Conservation (phyloP, 768 basidiomycete genomes). For the Boletus tomentosulus region DNA sequence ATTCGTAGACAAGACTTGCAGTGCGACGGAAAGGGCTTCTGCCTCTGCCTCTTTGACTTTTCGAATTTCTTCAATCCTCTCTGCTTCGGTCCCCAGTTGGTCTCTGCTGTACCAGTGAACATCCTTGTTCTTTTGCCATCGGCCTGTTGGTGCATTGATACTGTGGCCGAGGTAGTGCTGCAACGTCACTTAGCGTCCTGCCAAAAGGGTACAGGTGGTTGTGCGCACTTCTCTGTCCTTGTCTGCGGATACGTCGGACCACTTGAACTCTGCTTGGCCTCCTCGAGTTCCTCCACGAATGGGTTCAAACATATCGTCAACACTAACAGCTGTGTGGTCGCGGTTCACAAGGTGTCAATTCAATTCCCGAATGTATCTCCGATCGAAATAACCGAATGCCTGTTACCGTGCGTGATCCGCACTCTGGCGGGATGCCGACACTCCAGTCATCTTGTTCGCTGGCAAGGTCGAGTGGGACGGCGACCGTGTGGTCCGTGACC, state of each 20-base stretch:
- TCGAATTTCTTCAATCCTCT: constrained; percentile 68
- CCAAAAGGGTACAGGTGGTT: not conserved
- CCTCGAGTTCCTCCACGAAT: constrained; percentile 86
- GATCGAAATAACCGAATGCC: constrained; percentile 15
- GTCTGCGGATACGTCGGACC: constrained; percentile 86
- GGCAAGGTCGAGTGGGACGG: not conserved
- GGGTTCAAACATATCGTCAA: constrained; percentile 63
- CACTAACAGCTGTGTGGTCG: not conserved
- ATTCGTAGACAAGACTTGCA: constrained; percentile 45
- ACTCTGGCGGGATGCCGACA: constrained; percentile 19
- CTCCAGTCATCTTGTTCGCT: not conserved
- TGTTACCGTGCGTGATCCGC: constrained; percentile 14
- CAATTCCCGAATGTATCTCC: constrained; percentile 17
- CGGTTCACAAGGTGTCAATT: constrained; percentile 3
- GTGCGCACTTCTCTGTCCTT: constrained; percentile 81
- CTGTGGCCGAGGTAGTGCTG: constrained; percentile 95
- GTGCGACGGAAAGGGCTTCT: constrained; percentile 76
- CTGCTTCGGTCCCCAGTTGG: constrained; percentile 34
- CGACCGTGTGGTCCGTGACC: not conserved
- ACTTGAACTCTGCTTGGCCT: constrained; percentile 90
- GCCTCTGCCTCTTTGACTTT: constrained; percentile 85
- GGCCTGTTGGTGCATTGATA: constrained; percentile 89
- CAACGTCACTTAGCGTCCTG: constrained; percentile 1
- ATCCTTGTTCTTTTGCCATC: constrained; percentile 98
- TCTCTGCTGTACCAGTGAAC: constrained; percentile 93